These are phyloP conservation scores for Euphrasia confusa DNA, from an alignment of 257 asterid species.

Conservation along the genomic window DNA sequence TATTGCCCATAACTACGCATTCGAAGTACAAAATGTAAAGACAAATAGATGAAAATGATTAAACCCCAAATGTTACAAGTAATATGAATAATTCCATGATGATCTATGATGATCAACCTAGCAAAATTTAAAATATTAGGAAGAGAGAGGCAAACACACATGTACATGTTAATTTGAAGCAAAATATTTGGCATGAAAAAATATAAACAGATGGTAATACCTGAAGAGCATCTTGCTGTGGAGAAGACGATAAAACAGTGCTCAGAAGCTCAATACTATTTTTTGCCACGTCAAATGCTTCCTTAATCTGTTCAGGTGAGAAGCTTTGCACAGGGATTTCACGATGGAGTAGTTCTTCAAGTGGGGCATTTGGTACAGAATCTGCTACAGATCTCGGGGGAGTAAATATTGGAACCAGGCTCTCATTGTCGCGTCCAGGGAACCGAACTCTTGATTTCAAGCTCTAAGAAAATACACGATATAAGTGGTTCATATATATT, in stretches of 20 bases:
- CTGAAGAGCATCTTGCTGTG: slow-evolving; percentile 91
- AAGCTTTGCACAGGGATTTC: slow-evolving; percentile 58
- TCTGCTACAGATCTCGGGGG: slow-evolving; percentile 75
- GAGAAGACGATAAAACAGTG: slow-evolving; percentile 94
- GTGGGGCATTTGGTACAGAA: slow-evolving; percentile 46
- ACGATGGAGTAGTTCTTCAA: slow-evolving; percentile 47
- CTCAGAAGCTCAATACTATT: slow-evolving; percentile 90
- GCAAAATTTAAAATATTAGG: background rate
- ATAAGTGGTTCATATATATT: background rate
- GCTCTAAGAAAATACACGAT: slow-evolving; percentile 41
- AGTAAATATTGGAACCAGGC: slow-evolving; percentile 91
- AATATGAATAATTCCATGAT: background rate
- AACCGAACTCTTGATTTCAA: slow-evolving; percentile 82
- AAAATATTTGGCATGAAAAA: background rate
- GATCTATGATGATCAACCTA: slow-evolving; percentile 9
- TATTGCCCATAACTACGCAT: background rate
- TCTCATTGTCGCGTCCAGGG: slow-evolving; percentile 95
- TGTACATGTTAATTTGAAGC: background rate
- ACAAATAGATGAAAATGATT: too few relatives aligned
- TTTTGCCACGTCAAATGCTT: slow-evolving; percentile 94
- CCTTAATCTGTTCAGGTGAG: slow-evolving; percentile 85
- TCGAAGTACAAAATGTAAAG: background rate
- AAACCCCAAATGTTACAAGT: background rate
- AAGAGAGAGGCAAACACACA: too few relatives aligned
- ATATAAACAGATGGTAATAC: slow-evolving; percentile 32